Base-by-base conservation (phyloP, 164 flowering plant genomes). In the Chimonanthus salicifolius region DNA sequence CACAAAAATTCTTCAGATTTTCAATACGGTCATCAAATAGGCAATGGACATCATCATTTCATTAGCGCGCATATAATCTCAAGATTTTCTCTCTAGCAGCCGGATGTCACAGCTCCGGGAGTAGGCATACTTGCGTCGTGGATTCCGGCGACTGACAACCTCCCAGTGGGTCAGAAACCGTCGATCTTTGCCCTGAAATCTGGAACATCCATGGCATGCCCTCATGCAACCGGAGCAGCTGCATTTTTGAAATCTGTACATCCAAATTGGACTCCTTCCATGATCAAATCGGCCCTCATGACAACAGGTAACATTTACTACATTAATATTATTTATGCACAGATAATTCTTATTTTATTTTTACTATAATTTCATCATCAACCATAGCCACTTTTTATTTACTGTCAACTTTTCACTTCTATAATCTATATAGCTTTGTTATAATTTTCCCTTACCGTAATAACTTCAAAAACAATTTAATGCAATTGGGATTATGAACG, bases 191-290 rank as follows among this genome's bases (percentile, higher is more conserved):
- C 74, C 21, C 75, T 87, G 16, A 84, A 66, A 77, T 86, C 94
- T 4, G 97, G 97, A 18, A 92, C 97, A n/a, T 92, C 97, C 15
- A 92, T 92, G 97, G 88, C 97, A 45, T 91, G 94, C 79, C 97
- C 97, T 62, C 96, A 92, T 72, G 97, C 91, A 6, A 63, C 96
- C 0, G 97, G 96, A 2, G 88, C 89, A 0, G 89, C 90, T 6
- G 96, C 96, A 4, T 76, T 83, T 51, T 18, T 92, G 15, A 92
- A 88, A 78, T 86, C 94, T 0, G 78, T 84, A 7, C 88, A 83
- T 49, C 85, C 68, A 10, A 45, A 49, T 11, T 91, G 96, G 97
- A 85, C 76, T 71, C 16, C 87, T 74, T 88, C 98, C 64, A 88
- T 88, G 83, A 89, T 93, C 83, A 91, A 79, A 76, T 93, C 97